phyloP scores from a whole-genome alignment of 164 flowering plant genomes.

The Protea cynaroides region DNA sequence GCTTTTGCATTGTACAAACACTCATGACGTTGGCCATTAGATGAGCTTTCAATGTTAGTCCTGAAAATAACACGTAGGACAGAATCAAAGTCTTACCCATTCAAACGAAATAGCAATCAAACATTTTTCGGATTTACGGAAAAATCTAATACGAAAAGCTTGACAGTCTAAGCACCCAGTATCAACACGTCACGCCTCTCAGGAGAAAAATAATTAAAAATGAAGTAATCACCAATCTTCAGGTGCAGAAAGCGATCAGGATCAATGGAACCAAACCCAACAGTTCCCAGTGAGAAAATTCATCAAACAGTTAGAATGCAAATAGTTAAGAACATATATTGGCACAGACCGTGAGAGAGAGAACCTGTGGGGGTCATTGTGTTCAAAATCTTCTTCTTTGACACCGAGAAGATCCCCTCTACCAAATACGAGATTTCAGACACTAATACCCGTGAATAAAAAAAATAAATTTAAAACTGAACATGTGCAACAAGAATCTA shows the following conservation, averaged over 20 bases:
- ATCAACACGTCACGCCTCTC: too few relatives aligned
- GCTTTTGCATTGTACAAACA: conserved; percentile 9
- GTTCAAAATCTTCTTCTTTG: not conserved
- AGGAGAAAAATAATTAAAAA: too few relatives aligned
- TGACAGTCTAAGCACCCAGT: too few relatives aligned
- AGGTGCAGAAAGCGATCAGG: too few relatives aligned
- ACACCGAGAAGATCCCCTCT: not conserved
- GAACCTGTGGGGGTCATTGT: conserved; percentile 6
- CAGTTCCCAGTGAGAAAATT: not conserved
- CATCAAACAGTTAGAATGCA: not conserved
- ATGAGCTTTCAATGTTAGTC: conserved; percentile 14
- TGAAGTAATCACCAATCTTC: too few relatives aligned
- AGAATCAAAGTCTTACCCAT: not conserved
- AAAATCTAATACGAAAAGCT: too few relatives aligned
- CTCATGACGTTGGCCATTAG: conserved; percentile 15
- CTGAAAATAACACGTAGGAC: conserved; percentile 13
- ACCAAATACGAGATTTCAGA: too few relatives aligned
- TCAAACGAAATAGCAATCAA: not conserved
- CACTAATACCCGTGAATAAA: too few relatives aligned
- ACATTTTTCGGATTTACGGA: not conserved
- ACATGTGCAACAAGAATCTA: too few relatives aligned
- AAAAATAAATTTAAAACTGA: too few relatives aligned
- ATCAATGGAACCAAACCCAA: too few relatives aligned
- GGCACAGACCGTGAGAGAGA: not conserved
- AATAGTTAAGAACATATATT: not conserved